Evolutionary conservation across 1,284 basidiomycete genomes (phyloP), one percentile per base, ranked within the genome.

Genomic region (Ceratobasidium sp.): DNA sequence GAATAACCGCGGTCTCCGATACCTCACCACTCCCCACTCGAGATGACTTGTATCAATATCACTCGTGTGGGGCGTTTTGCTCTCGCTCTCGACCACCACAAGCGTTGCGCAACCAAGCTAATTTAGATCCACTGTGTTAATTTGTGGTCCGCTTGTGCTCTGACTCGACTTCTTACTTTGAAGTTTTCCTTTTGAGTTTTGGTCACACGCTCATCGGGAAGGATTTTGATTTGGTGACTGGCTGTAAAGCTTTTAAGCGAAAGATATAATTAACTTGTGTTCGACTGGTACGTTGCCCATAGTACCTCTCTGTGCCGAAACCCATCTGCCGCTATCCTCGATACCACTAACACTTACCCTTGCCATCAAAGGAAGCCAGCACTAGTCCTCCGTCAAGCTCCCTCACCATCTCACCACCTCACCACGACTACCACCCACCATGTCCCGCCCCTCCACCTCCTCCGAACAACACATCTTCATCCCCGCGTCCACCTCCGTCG

Each of bases 381-480:
- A 33, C 33, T 33, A 33, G 4, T 33, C 33, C 33, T 33, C 33
- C 46, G 46, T 18, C 46, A 49, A 49, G 46, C 46, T 18, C 46
- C 18, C 46, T 49, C 9, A 49, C 46, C 46, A 49, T 7, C 46
- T 18, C 46, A 18, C 46, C 46, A 49, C 46, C 46, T 18, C 46
- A 18, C 12, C 46, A 13, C 46, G 18, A 49, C 39, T 1, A 33
- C 60, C 39, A n/a, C 20, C 1, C 39, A 55, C 20, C 66, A 68
- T 68, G 66, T 53, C 66, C 26, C 60, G 60, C 39, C 46, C 64
- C 20, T 67, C 64, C 39, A 49, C 60, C 28, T 44, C 70, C 12
- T 44, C 61, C 33, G 61, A 76, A 40, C 60, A 61, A 55, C 60
- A 66, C 23, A 28, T 51, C 10, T 76, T 76, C 46, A 66, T 76